Percentiles rank a stretch among this genome's conserved stretches.
These are phyloP conservation scores for Eucalyptus curtisii DNA, from an alignment of 345 rosid genomes.

Conservation along the genomic window DNA sequence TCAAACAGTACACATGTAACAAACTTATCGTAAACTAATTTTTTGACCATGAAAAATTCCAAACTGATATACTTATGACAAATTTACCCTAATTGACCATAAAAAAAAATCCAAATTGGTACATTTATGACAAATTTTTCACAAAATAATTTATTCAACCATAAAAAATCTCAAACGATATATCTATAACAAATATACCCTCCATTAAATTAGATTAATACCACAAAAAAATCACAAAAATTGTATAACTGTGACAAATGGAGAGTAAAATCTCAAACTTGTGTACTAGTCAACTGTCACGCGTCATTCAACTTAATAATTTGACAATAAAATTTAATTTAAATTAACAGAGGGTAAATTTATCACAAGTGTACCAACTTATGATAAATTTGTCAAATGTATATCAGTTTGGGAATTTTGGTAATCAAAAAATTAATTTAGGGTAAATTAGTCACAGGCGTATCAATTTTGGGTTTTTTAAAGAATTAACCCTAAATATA, in stretches of 20 bases:
- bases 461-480: accelerated
- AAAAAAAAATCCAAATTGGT: no score
- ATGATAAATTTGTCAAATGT: accelerated
- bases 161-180: no score
- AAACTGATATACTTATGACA: accelerated
- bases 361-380: accelerated
- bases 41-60: no score
- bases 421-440: accelerated
- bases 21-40: no score
- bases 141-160: accelerated
- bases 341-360: accelerated
- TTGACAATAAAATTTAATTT: accelerated
- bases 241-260: accelerated
- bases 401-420: accelerated
- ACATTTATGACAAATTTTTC: accelerated
- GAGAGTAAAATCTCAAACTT: accelerated
- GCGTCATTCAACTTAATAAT: accelerated
- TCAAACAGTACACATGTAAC: accelerated
- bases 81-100: accelerated
- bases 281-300: accelerated
- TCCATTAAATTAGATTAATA: accelerated
- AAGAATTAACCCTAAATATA: accelerated
- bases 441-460: accelerated
- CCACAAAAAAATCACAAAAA: no score
- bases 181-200: accelerated